A percentile compares a stretch with the other conserved stretches of the same genome.
These are phyloP conservation scores for Fusarium nodosum DNA, from an alignment of 2,329 filamentous ascomycete species.

Conservation along the genomic window DNA sequence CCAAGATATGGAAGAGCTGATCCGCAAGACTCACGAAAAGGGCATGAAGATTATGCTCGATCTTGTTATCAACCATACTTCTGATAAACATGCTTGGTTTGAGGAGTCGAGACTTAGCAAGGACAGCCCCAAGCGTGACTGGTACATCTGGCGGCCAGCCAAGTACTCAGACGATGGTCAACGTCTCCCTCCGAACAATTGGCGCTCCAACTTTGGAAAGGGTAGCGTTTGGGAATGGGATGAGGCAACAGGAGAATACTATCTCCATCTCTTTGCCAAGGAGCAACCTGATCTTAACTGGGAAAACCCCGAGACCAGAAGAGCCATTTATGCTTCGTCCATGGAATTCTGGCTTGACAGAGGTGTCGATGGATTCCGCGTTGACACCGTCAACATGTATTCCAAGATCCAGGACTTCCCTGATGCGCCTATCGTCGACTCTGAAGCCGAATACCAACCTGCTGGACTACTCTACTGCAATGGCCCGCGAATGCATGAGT, in stretches of 20 bases:
- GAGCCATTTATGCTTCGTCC: slow-evolving; percentile 77
- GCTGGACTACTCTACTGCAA: slow-evolving; percentile 73
- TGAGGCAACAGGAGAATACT: slow-evolving; percentile 79
- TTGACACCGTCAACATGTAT: slow-evolving; percentile 81
- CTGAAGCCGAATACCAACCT: slow-evolving; percentile 63
- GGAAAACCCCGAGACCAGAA: slow-evolving; percentile 76
- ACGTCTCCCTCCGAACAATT: slow-evolving; percentile 81
- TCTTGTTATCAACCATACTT: slow-evolving; percentile 47
- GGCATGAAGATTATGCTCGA: slow-evolving; percentile 47
- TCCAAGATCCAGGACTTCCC: slow-evolving; percentile 72
- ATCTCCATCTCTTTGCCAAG: slow-evolving; percentile 79
- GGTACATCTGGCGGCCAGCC: slow-evolving; percentile 73
- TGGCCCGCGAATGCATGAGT: slow-evolving; percentile 77
- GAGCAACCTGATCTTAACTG: slow-evolving; percentile 90
- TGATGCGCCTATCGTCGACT: slow-evolving; percentile 68
- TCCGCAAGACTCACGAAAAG: slow-evolving; percentile 44
- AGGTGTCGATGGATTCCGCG: slow-evolving; percentile 80
- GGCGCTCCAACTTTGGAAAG: slow-evolving; percentile 72
- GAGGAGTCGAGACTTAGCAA: slow-evolving; percentile 43
- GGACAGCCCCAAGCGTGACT: slow-evolving; percentile 59
- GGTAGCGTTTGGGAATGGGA: slow-evolving; percentile 79
- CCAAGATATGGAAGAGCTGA: slow-evolving; percentile 45
- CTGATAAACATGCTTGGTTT: slow-evolving; percentile 48
- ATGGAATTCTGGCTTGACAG: slow-evolving; percentile 85
- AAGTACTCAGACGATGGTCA: slow-evolving; percentile 66